A percentile compares a stretch with the other conserved stretches of the same genome.
Conservation (phyloP, 768 basidiomycete genomes). For the Boletellus ananas region DNA sequence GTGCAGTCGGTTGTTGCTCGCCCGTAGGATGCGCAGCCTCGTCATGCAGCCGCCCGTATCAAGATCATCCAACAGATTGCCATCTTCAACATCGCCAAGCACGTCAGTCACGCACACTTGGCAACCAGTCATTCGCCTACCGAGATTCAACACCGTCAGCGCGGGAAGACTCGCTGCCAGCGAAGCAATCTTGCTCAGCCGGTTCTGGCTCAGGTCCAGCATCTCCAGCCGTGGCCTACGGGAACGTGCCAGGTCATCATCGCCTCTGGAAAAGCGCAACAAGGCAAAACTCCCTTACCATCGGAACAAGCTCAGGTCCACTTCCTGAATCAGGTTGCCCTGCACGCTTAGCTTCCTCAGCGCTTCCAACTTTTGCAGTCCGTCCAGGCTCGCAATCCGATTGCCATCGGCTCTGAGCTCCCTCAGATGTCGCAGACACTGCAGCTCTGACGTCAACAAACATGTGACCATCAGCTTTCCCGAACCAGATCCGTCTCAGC, state of each 20-base stretch:
- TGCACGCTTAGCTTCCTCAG: slow-evolving; percentile 82
- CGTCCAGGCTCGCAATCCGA: slow-evolving; percentile 66
- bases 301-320: slow-evolving; percentile 58
- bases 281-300: slow-evolving; percentile 49
- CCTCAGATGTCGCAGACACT: slow-evolving; percentile 77
- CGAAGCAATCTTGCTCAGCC: slow-evolving; percentile 54
- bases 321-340: slow-evolving; percentile 60
- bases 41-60: slow-evolving; percentile 53
- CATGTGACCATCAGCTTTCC: background rate
- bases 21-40: slow-evolving; percentile 76
- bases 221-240: slow-evolving; percentile 64
- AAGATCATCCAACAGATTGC: slow-evolving; percentile 62
- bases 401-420: slow-evolving; percentile 92
- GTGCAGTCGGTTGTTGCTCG: slow-evolving; percentile 76
- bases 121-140: slow-evolving; percentile 46
- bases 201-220: slow-evolving; percentile 78
- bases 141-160: slow-evolving; percentile 75
- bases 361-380: slow-evolving; percentile 73
- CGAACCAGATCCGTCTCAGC: background rate
- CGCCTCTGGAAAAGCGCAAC: slow-evolving; percentile 3
- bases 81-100: slow-evolving; percentile 46
- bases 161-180: slow-evolving; percentile 54
- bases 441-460: no score
- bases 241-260: slow-evolving; percentile 11
- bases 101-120: slow-evolving; percentile 14